Percentiles rank a stretch among this genome's conserved stretches.
Evolutionary conservation across 2,329 filamentous ascomycete species (phyloP).

Genomic region (Nannizziopsis barbatae): DNA sequence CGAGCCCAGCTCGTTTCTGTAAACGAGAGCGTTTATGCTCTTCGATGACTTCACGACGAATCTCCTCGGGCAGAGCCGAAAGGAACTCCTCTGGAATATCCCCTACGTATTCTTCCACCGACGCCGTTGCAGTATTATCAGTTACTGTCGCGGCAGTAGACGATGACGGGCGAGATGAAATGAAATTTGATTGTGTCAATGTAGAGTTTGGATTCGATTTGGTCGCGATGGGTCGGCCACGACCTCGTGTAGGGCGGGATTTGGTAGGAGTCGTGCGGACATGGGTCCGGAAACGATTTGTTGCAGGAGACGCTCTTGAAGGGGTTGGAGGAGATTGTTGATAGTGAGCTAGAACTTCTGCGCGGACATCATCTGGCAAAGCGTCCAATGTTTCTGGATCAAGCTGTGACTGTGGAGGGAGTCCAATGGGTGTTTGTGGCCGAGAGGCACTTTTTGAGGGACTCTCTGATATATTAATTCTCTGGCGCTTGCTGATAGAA

Average conservation of each 20-base stretch:
- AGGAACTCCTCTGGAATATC: slow-evolving; percentile 61
- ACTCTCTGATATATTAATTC: background rate
- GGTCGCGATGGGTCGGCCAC: slow-evolving; percentile 41
- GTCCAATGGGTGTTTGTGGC: slow-evolving; percentile 26
- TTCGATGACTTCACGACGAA: slow-evolving; percentile 64
- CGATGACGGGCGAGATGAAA: slow-evolving; percentile 27
- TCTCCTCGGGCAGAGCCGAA: slow-evolving; percentile 68
- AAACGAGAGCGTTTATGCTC: slow-evolving; percentile 57
- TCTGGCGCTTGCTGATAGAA: slow-evolving; percentile 39
- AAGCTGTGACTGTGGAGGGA: slow-evolving; percentile 61
- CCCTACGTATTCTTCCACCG: slow-evolving; percentile 19
- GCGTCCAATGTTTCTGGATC: slow-evolving; percentile 75
- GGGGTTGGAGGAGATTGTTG: slow-evolving; percentile 24
- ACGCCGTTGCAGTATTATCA: slow-evolving; percentile 15
- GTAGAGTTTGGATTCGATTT: slow-evolving; percentile 47
- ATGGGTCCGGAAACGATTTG: slow-evolving; percentile 19
- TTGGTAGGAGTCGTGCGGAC: slow-evolving; percentile 57
- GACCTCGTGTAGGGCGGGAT: slow-evolving; percentile 40
- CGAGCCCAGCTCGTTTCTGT: slow-evolving; percentile 45
- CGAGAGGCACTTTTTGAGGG: slow-evolving; percentile 16
- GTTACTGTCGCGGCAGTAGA: slow-evolving; percentile 12
- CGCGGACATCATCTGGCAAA: slow-evolving; percentile 73
- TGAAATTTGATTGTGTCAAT: slow-evolving; percentile 64
- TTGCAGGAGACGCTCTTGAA: slow-evolving; percentile 37
- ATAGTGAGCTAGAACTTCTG: slow-evolving; percentile 70